Evolutionary conservation across 2,329 filamentous ascomycete species (phyloP).

Genomic region (Falciphora oryzae): DNA sequence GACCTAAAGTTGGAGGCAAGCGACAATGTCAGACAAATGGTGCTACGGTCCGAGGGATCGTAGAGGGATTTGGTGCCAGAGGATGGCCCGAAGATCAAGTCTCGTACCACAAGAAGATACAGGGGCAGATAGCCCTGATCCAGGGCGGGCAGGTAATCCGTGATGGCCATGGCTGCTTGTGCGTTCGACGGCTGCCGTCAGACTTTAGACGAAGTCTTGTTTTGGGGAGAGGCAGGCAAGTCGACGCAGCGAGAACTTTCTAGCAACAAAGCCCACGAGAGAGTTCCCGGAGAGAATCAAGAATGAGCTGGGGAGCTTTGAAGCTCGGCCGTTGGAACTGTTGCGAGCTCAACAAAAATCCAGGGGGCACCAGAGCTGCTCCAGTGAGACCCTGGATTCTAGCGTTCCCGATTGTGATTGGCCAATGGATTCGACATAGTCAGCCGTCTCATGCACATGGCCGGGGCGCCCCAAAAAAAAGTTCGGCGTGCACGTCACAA

Average conservation of each 20-base stretch:
- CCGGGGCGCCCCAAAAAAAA: not conserved
- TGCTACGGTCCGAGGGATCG: not conserved
- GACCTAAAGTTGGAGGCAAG: slow-evolving; percentile 47
- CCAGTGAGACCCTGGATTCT: not conserved
- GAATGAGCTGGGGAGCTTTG: not conserved
- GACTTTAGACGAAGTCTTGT: not conserved
- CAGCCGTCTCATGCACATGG: not conserved
- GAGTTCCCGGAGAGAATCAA: not conserved
- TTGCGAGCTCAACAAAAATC: not conserved
- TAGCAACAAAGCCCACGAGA: not conserved
- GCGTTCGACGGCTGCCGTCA: not conserved
- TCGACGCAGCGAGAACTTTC: not conserved
- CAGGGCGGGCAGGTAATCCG: slow-evolving; percentile 4
- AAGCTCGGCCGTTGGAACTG: not conserved
- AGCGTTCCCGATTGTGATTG: not conserved
- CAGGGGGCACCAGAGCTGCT: slow-evolving; percentile 2
- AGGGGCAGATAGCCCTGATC: slow-evolving; percentile 52
- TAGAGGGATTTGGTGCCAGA: not conserved
- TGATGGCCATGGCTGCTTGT: not conserved
- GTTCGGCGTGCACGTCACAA: no score
- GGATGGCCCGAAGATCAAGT: not conserved
- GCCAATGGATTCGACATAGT: not conserved
- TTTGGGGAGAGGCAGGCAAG: no score
- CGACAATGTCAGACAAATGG: slow-evolving; percentile 9
- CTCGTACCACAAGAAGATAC: slow-evolving; percentile 51